phyloP scores from a whole-genome alignment of 495 filamentous ascomycete genomes.

The Oleoguttula mirabilis region DNA sequence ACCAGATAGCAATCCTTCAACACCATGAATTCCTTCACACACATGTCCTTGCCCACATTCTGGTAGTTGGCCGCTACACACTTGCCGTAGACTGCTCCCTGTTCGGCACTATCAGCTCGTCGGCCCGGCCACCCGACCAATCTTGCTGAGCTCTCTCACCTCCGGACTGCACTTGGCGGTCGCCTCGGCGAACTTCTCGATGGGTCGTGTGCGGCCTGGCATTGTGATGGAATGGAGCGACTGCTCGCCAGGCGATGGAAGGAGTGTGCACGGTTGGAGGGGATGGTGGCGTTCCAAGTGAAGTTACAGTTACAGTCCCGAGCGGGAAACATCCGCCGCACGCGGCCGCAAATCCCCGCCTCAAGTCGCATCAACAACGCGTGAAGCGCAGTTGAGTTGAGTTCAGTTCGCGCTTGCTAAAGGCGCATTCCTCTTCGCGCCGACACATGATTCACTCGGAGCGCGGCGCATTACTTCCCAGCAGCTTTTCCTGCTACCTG shows the following conservation, averaged over 20 bases:
- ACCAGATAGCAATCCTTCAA: slow-evolving; percentile 86
- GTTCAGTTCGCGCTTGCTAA: too few species aligned
- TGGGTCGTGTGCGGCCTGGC: slow-evolving; percentile 46
- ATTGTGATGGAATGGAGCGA: too few species aligned
- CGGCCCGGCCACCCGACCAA: not conserved
- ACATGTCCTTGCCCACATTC: slow-evolving; percentile 83
- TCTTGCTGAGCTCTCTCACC: slow-evolving; percentile 37
- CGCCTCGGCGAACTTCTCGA: slow-evolving; percentile 78
- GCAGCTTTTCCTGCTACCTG: slow-evolving; percentile 9
- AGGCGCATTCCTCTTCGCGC: too few species aligned
- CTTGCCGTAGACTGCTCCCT: slow-evolving; percentile 83
- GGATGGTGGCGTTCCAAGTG: too few species aligned
- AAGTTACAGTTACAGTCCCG: too few species aligned
- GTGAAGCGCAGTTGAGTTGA: too few species aligned
- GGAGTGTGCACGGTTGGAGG: too few species aligned
- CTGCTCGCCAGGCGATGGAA: too few species aligned
- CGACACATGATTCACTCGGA: too few species aligned
- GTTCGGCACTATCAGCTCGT: slow-evolving; percentile 6
- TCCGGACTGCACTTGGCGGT: slow-evolving; percentile 72
- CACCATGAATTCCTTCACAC: slow-evolving; percentile 68
- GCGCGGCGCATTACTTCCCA: slow-evolving; percentile 10
- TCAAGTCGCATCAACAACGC: too few species aligned
- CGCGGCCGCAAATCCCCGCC: too few species aligned
- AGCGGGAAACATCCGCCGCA: too few species aligned
- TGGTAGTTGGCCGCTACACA: slow-evolving; percentile 88